Percentiles rank a stretch among this genome's conserved stretches.
Evolutionary conservation across 192 early-diverging fungal species (phyloP).

Genomic region (Coemansia sp.): DNA sequence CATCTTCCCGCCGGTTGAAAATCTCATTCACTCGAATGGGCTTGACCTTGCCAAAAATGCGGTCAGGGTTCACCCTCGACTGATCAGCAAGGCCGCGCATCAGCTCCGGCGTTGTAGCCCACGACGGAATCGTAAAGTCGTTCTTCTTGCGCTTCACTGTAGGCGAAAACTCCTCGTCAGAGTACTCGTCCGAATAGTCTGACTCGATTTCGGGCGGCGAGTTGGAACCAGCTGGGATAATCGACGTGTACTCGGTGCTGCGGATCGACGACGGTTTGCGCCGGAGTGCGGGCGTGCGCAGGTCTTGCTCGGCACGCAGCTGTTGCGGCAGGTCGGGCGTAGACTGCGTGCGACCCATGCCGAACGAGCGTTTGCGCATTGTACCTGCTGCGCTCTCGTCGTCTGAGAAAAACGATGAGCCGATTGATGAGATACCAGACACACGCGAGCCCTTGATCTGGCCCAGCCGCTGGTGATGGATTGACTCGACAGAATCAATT

Average conservation of each 20-base stretch:
- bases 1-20: conserved; percentile 30
- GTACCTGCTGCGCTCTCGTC: conserved; percentile 27
- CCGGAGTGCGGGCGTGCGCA: conserved; percentile 7
- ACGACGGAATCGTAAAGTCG: conserved; percentile 39
- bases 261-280: conserved; percentile 14
- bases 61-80: conserved; percentile 48
- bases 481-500: conserved; percentile 9
- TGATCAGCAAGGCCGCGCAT: conserved; percentile 38
- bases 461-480: conserved; percentile 17
- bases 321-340: conserved; percentile 31
- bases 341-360: conserved; percentile 28
- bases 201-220: conserved; percentile 52
- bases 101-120: conserved; percentile 56
- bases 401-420: conserved; percentile 50
- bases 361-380: conserved; percentile 4
- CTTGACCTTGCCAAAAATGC: conserved; percentile 50
- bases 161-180: conserved; percentile 53
- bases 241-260: conserved; percentile 43
- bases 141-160: conserved; percentile 48
- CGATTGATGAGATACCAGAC: conserved; percentile 41
- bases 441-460: conserved; percentile 17
- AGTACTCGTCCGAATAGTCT: conserved; percentile 55
- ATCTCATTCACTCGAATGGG: conserved; percentile 52
- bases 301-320: conserved; percentile 9
- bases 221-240: conserved; percentile 34